Evolutionary conservation across 2,329 filamentous ascomycete species (phyloP).

Genomic region (Phialophora macrospora): DNA sequence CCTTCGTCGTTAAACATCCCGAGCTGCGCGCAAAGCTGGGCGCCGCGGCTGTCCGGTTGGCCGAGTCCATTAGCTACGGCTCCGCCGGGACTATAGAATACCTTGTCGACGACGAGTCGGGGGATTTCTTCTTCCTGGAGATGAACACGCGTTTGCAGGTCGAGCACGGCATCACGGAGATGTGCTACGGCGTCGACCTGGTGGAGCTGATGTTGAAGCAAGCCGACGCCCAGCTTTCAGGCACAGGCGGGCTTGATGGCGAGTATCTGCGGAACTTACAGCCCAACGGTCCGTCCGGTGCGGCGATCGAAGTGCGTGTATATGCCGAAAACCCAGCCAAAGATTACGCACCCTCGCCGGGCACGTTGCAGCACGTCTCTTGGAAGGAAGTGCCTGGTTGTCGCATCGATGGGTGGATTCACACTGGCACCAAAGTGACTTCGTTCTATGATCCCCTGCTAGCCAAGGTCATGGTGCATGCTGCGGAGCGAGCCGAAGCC

Average conservation of each 20-base stretch:
- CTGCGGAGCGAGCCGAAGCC: conserved; percentile 48
- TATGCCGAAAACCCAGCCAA: conserved; percentile 65
- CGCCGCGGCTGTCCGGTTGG: conserved; percentile 72
- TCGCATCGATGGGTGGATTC: conserved; percentile 69
- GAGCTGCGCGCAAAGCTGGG: conserved; percentile 67
- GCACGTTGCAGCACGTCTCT: conserved; percentile 61
- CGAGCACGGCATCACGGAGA: conserved; percentile 63
- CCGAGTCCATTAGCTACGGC: conserved; percentile 67
- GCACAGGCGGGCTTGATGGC: conserved; percentile 52
- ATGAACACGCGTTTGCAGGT: conserved; percentile 66
- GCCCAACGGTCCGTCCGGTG: conserved; percentile 50
- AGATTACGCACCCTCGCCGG: conserved; percentile 64
- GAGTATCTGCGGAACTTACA: conserved; percentile 52
- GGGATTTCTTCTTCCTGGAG: conserved; percentile 72
- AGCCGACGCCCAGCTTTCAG: conserved; percentile 56
- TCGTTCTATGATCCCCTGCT: conserved; percentile 64
- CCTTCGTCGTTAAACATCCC: conserved; percentile 60
- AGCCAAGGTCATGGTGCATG: conserved; percentile 64
- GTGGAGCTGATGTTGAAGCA: conserved; percentile 63
- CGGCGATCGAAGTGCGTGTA: conserved; percentile 60
- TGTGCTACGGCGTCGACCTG: conserved; percentile 60
- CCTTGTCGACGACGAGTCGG: conserved; percentile 81
- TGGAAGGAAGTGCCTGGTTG: conserved; percentile 58
- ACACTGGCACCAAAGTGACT: conserved; percentile 61
- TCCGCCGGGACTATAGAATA: conserved; percentile 90